Evolutionary conservation across 2,329 filamentous ascomycete species (phyloP).

Genomic region (Diaporthe aspalathi): DNA sequence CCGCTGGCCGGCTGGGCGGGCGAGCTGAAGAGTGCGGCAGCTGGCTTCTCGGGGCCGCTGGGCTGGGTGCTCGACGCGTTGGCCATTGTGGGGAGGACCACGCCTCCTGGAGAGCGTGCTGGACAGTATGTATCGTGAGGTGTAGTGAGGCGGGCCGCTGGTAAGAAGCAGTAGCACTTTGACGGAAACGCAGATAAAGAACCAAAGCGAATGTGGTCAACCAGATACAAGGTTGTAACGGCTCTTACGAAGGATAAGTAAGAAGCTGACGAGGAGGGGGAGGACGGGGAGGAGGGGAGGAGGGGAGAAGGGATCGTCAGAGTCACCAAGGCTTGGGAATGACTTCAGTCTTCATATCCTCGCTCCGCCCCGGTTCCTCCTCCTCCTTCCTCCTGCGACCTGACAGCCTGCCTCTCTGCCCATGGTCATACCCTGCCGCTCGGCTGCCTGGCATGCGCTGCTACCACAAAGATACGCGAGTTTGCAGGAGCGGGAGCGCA

Average conservation of each 20-base stretch:
- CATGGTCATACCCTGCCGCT: background rate
- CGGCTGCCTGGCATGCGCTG: slow-evolving; percentile 7
- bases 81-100: slow-evolving; percentile 2
- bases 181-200: background rate
- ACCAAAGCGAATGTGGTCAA: slow-evolving; percentile 23
- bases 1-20: background rate
- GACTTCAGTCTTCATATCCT: slow-evolving; percentile 19
- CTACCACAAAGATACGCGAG: no score
- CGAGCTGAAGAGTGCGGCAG: slow-evolving; percentile 14
- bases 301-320: no score
- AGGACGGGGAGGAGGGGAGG: background rate
- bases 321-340: slow-evolving; percentile 12
- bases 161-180: background rate
- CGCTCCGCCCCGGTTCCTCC: slow-evolving; percentile 3
- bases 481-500: background rate
- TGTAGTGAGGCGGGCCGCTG: background rate
- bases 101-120: no score
- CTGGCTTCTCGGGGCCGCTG: slow-evolving; percentile 30
- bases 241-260: background rate
- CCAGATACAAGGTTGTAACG: background rate
- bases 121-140: background rate
- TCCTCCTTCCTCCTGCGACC: background rate
- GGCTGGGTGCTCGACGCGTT: slow-evolving; percentile 1
- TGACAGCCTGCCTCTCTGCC: no score
- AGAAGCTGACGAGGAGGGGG: background rate